Percentiles rank a stretch among this genome's conserved stretches.
phyloP scores from a whole-genome alignment of 2,329 filamentous ascomycete species.

The Fusarium lyarnte region DNA sequence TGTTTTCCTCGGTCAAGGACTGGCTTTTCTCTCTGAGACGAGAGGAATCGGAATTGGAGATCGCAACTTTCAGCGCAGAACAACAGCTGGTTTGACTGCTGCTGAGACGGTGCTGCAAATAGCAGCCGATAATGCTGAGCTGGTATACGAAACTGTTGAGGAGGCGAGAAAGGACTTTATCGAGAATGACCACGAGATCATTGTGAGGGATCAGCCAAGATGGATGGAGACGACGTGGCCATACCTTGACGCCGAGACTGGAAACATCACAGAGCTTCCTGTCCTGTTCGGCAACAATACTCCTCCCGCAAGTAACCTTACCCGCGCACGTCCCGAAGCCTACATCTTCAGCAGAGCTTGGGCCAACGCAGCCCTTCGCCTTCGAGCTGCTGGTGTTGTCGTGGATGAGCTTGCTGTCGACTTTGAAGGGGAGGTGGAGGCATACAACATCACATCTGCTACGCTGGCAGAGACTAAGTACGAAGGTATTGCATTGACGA shows the following conservation, averaged over 20 bases:
- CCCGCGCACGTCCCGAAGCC: slow-evolving; percentile 43
- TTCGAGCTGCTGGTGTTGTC: slow-evolving; percentile 37
- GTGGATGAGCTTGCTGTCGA: slow-evolving; percentile 36
- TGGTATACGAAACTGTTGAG: slow-evolving; percentile 42
- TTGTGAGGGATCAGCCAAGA: slow-evolving; percentile 35
- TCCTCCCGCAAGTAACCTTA: slow-evolving; percentile 41
- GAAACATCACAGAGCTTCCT: slow-evolving; percentile 39
- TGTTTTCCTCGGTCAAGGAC: slow-evolving; percentile 41
- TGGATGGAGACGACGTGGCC: slow-evolving; percentile 27
- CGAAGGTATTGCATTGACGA: slow-evolving; percentile 41
- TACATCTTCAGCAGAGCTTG: slow-evolving; percentile 46
- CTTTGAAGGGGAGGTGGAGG: slow-evolving; percentile 43
- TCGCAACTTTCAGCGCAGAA: slow-evolving; percentile 45
- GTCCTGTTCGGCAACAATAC: slow-evolving; percentile 44
- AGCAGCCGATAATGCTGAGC: slow-evolving; percentile 41
- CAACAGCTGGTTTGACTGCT: slow-evolving; percentile 43
- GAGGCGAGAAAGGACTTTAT: slow-evolving; percentile 42
- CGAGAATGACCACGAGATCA: slow-evolving; percentile 27
- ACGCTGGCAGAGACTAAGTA: slow-evolving; percentile 33
- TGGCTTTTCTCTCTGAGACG: slow-evolving; percentile 45
- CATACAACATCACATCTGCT: slow-evolving; percentile 37
- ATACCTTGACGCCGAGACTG: slow-evolving; percentile 40
- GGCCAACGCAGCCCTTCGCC: slow-evolving; percentile 40
- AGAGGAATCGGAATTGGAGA: slow-evolving; percentile 45
- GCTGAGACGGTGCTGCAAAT: slow-evolving; percentile 41